A percentile compares a stretch with the other conserved stretches of the same genome.
Conservation (phyloP, 140 eudicot genomes). For the Cichorium intybus region DNA sequence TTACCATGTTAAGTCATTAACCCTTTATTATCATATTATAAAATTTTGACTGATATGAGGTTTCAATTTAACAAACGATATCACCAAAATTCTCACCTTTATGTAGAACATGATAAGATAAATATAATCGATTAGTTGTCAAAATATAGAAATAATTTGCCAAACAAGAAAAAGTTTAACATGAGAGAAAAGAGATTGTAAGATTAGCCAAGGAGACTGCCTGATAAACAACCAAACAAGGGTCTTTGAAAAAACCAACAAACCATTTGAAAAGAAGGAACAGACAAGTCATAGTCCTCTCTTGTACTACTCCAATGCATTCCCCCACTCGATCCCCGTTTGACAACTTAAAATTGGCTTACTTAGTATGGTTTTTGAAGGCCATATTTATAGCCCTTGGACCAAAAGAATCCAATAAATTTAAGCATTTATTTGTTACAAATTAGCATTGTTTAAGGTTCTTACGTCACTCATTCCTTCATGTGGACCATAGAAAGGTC, state of each 20-base stretch:
- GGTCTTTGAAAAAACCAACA: background rate
- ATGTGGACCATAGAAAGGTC: background rate
- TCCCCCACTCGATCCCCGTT: slow-evolving; percentile 3
- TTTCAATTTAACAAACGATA: slow-evolving; percentile 3
- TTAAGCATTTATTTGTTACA: background rate
- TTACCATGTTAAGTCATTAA: too few species aligned
- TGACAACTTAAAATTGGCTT: background rate
- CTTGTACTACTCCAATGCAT: slow-evolving; percentile 13
- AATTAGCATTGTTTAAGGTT: background rate
- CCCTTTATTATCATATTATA: background rate
- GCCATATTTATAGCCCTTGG: slow-evolving; percentile 1
- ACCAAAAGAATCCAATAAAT: background rate
- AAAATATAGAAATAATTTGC: background rate
- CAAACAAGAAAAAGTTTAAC: slow-evolving; percentile 39
- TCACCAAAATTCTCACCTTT: background rate
- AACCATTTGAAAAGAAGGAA: slow-evolving; percentile 28
- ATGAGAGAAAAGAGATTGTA: slow-evolving; percentile 48
- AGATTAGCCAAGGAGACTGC: slow-evolving; percentile 75
- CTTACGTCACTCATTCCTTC: background rate
- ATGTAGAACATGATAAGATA: background rate
- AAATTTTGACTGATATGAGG: background rate
- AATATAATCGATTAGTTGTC: background rate
- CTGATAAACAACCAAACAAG: slow-evolving; percentile 41
- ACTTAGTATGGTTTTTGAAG: background rate
- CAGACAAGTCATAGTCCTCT: slow-evolving; percentile 66